Base-by-base conservation (phyloP, 1,139 yeast genomes). In the Kodamaea suecica region DNA sequence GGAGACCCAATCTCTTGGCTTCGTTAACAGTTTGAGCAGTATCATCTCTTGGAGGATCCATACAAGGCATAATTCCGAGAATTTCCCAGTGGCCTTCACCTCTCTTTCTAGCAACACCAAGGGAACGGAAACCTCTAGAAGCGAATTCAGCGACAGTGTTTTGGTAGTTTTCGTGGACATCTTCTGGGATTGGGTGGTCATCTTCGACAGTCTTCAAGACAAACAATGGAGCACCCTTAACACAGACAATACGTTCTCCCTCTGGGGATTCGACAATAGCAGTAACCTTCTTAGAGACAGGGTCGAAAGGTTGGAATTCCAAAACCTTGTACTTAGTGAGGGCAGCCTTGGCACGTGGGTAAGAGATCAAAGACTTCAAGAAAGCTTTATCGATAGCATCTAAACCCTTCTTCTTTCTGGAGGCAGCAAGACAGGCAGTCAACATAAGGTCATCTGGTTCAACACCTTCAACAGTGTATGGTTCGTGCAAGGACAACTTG, bases 31-130 rank as follows among this genome's bases (percentile, higher is more conserved):
- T 87, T 63, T 82, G 84, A 64, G 95, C 96, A 78, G 96, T 87
- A 68, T 87, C 96, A 66, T 86, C 95, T 81, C 96, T 85, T 73
- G 96, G 96, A 61, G 96, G 96, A 71, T 87, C 96, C 92, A 87
- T 86, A 79, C 95, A 86, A 67, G 96, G 95, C 95, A 87, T 86
- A 75, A 87, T 90, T 74, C 96, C 96, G 61, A 87, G 78, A 58
- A 87, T 84, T 76, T 87, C 95, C 96, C 96, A 87, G 82, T 86
- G 95, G 66, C 95, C 95, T 70, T 87, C 95, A 73, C 95, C 95
- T 83, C 95, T 84, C 94, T 87, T 87, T 79, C 95, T 87, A 56
- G 96, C 95, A 75, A 87, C 95, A 85, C 96, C 96, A 63, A 87
- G 78, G 61, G 96, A 88, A 74, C 96, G 80, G 95, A 87, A 87